A percentile compares a stretch with the other conserved stretches of the same genome.
Evolutionary conservation across 208 protist species (phyloP).

Genomic region (Paratrypanosoma confusum): DNA sequence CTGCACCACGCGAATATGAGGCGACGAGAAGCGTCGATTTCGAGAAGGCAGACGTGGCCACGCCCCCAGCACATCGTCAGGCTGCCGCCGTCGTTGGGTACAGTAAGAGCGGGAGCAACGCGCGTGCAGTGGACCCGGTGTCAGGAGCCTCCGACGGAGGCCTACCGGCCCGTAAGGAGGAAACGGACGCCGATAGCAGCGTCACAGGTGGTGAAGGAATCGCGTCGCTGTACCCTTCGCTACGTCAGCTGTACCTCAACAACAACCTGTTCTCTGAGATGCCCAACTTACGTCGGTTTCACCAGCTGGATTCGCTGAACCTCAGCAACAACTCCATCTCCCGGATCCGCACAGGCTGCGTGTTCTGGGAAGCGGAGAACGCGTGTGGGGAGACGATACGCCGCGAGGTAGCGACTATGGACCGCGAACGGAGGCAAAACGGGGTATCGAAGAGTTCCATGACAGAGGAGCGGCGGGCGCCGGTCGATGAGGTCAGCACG

Average conservation of each 20-base stretch:
- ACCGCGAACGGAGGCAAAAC: not conserved
- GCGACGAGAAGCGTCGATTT: not conserved
- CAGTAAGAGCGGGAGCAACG: not conserved
- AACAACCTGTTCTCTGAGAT: slow-evolving; percentile 86
- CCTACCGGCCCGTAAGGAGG: slow-evolving; percentile 1
- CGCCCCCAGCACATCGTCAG: too few relatives aligned
- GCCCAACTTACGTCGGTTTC: slow-evolving; percentile 74
- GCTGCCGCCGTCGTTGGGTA: too few relatives aligned
- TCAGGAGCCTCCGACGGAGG: slow-evolving; percentile 3
- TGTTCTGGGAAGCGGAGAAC: slow-evolving; percentile 15
- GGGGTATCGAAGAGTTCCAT: not conserved
- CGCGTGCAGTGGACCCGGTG: not conserved
- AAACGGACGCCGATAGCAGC: too few relatives aligned
- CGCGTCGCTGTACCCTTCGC: slow-evolving; percentile 65
- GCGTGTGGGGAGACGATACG: too few relatives aligned
- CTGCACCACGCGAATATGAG: not conserved
- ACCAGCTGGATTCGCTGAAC: slow-evolving; percentile 82
- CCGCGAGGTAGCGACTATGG: too few relatives aligned
- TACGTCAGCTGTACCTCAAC: slow-evolving; percentile 89
- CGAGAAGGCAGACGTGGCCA: not conserved
- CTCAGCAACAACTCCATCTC: slow-evolving; percentile 83
- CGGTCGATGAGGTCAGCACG: not conserved
- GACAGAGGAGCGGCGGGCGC: not conserved
- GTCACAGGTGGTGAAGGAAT: slow-evolving; percentile 52
- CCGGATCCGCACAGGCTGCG: slow-evolving; percentile 39